phyloP scores from a whole-genome alignment of 352 stramenopile species.

The Thraustotheca clavata region DNA sequence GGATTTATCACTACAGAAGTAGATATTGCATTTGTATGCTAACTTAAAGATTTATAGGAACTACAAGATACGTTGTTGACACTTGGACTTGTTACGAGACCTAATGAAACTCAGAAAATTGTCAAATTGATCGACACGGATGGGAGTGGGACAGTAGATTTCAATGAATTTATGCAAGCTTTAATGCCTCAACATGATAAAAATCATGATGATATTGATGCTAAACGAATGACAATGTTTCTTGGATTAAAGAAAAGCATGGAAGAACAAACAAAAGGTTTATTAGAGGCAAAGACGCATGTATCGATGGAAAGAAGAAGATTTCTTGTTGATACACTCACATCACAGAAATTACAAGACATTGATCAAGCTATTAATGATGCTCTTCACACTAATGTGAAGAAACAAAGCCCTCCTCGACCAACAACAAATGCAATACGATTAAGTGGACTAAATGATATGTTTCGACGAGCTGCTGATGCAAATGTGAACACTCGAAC shows the following conservation, averaged over 20 bases:
- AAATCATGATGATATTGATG: neutral
- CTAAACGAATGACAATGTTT: conserved; percentile 64
- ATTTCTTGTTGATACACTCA: conserved; percentile 72
- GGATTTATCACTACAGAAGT: conserved; percentile 69
- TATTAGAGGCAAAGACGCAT: conserved; percentile 70
- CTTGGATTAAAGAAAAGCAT: conserved; percentile 70
- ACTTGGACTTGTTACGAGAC: conserved; percentile 63
- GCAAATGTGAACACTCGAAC: neutral
- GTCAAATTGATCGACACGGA: conserved; percentile 58
- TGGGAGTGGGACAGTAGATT: conserved; percentile 64
- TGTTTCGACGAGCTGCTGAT: neutral
- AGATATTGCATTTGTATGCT: neutral
- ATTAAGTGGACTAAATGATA: neutral
- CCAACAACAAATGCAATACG: neutral
- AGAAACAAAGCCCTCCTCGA: neutral
- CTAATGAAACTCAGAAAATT: conserved; percentile 48
- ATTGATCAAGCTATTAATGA: neutral
- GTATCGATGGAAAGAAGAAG: conserved; percentile 59
- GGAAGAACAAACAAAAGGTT: conserved; percentile 63
- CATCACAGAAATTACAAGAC: conserved; percentile 7
- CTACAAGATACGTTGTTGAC: conserved; percentile 73
- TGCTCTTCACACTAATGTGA: neutral
- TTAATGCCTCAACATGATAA: conserved; percentile 51
- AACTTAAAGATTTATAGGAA: conserved; percentile 25
- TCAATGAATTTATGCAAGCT: conserved; percentile 70